Evolutionary conservation across 176 grass and related monocot species (phyloP).

Genomic region (Carex cristatella): DNA sequence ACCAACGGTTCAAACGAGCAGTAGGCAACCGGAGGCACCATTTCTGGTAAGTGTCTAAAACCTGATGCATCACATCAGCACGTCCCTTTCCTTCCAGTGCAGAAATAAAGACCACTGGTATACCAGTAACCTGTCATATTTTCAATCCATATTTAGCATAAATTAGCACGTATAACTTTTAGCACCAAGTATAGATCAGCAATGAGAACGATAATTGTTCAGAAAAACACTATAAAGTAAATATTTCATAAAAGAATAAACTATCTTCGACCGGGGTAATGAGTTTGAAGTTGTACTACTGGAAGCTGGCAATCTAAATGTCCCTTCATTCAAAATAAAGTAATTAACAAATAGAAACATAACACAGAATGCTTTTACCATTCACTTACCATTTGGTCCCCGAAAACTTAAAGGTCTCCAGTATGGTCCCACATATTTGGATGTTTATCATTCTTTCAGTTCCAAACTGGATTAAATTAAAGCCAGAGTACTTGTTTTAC

Average conservation of each 20-base stretch:
- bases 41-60: slow-evolving; percentile 75
- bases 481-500: too few relatives aligned
- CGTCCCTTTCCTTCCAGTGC: slow-evolving; percentile 75
- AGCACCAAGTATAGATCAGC: background rate
- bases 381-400: background rate
- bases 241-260: background rate
- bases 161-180: background rate
- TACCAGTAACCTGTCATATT: slow-evolving; percentile 62
- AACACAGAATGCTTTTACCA: background rate
- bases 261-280: background rate
- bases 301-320: background rate
- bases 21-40: slow-evolving; percentile 93
- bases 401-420: background rate
- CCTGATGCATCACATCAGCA: slow-evolving; percentile 65
- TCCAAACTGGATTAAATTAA: background rate
- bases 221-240: background rate
- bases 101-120: slow-evolving; percentile 96
- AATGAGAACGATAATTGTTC: background rate
- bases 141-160: background rate
- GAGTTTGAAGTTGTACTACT: background rate
- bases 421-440: background rate
- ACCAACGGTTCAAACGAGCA: slow-evolving; percentile 86
- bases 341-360: background rate
- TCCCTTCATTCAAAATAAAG: background rate
- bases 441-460: background rate